phyloP scores from a whole-genome alignment of 495 filamentous ascomycete species.

The Monascus purpureus region DNA sequence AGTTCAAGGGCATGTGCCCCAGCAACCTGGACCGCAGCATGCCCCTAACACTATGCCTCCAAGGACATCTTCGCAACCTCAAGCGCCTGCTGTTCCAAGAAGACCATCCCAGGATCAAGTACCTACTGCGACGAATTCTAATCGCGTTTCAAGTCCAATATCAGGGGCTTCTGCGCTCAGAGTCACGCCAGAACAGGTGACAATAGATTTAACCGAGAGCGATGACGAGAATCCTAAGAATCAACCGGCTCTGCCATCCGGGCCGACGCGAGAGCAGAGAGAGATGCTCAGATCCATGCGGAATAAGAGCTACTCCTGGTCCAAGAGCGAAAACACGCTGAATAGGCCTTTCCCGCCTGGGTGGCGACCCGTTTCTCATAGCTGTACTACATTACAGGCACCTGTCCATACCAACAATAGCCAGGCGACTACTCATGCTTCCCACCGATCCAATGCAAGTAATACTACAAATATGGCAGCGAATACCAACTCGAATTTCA shows the following conservation, averaged over 20 bases:
- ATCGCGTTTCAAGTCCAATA: too few relatives aligned
- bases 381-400: too few relatives aligned
- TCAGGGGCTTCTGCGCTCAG: too few relatives aligned
- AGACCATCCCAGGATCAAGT: background rate
- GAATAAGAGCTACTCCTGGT: constrained; percentile 16
- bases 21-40: constrained; percentile 1
- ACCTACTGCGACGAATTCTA: background rate
- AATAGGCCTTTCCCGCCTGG: too few relatives aligned
- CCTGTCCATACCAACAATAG: too few relatives aligned
- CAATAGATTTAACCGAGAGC: constrained; percentile 14
- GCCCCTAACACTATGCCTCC: constrained; percentile 1
- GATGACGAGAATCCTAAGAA: constrained; percentile 1
- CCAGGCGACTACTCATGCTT: too few relatives aligned
- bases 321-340: background rate
- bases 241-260: background rate
- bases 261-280: too few relatives aligned
- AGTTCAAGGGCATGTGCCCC: constrained; percentile 11
- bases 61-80: background rate
- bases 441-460: background rate
- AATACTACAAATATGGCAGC: background rate
- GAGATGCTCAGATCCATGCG: too few relatives aligned
- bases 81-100: too few relatives aligned
- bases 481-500: background rate
- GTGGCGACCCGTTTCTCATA: too few relatives aligned
- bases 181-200: constrained; percentile 4